Percentiles rank a stretch among this genome's conserved stretches.
phyloP scores from a whole-genome alignment of 2,329 filamentous ascomycete genomes.

The Ophiocordyceps sinensis region DNA sequence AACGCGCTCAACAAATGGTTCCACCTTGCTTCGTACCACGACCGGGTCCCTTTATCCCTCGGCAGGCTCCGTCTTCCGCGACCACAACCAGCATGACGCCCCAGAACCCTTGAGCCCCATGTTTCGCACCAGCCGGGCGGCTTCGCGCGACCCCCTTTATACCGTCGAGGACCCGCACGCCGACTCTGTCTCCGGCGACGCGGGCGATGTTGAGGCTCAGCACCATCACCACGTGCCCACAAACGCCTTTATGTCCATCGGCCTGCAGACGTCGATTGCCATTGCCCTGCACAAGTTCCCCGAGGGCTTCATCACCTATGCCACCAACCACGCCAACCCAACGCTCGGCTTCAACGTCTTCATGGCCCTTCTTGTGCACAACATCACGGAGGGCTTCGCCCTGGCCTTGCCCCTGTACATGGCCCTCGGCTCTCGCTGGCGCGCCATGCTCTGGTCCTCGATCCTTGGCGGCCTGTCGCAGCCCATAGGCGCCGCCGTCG shows the following conservation, averaged over 20 bases:
- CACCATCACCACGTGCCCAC: constrained; percentile 93
- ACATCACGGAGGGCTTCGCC: constrained; percentile 93
- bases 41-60: constrained; percentile 19
- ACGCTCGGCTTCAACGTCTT: constrained; percentile 82
- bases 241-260: constrained; percentile 86
- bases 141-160: constrained; percentile 22
- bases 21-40: constrained; percentile 26
- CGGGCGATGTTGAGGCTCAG: constrained; percentile 32
- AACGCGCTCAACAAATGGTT: constrained; percentile 19
- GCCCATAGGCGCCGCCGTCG: constrained; percentile 70
- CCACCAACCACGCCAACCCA: constrained; percentile 92
- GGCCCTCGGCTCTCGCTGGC: constrained; percentile 64
- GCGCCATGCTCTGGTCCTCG: constrained; percentile 73
- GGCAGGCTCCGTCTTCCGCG: constrained; percentile 11
- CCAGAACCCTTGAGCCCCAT: constrained; percentile 16
- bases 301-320: constrained; percentile 78
- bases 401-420: constrained; percentile 89
- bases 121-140: constrained; percentile 22
- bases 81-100: constrained; percentile 12
- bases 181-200: constrained; percentile 10
- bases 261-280: constrained; percentile 88
- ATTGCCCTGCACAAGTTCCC: constrained; percentile 95
- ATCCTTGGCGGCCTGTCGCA: constrained; percentile 77
- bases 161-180: constrained; percentile 8
- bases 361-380: constrained; percentile 92